Conservation (phyloP, 768 basidiomycete species). For the Imleria badia region DNA sequence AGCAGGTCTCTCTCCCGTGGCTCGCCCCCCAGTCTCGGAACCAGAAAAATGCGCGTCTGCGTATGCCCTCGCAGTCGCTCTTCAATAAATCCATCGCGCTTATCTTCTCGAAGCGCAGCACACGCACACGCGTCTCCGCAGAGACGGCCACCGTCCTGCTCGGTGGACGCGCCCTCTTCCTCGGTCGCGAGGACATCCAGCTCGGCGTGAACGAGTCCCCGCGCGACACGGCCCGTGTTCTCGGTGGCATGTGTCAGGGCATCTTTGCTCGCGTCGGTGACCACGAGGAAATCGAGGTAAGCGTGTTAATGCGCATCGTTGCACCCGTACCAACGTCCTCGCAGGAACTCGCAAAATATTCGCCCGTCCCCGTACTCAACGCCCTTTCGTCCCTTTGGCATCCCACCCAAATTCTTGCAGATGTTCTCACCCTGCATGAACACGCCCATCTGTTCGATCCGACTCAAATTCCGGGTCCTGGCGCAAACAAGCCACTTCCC, state of each 20-base stretch:
- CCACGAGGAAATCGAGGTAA: slow-evolving; percentile 89
- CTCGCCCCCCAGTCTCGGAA: slow-evolving; percentile 47
- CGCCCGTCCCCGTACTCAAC: slow-evolving; percentile 92
- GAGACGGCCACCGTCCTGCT: slow-evolving; percentile 80
- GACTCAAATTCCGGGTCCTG: slow-evolving; percentile 9
- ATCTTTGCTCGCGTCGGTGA: slow-evolving; percentile 95
- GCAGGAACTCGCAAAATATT: slow-evolving; percentile 87
- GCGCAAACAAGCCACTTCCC: slow-evolving; percentile 38
- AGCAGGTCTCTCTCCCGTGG: slow-evolving; percentile 65
- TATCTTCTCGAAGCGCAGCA: slow-evolving; percentile 91
- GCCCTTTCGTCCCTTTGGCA: slow-evolving; percentile 96
- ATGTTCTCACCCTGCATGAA: slow-evolving; percentile 88
- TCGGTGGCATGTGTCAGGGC: slow-evolving; percentile 94
- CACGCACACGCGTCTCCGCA: slow-evolving; percentile 84
- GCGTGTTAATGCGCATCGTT: slow-evolving; percentile 19
- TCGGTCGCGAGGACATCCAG: slow-evolving; percentile 90
- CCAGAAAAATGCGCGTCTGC: slow-evolving; percentile 39
- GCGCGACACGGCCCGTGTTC: slow-evolving; percentile 82
- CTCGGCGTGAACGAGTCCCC: slow-evolving; percentile 91
- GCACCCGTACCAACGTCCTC: background rate
- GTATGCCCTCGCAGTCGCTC: slow-evolving; percentile 70
- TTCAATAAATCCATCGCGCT: slow-evolving; percentile 85
- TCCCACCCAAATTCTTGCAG: slow-evolving; percentile 93
- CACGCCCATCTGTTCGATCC: slow-evolving; percentile 55
- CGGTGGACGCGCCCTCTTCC: slow-evolving; percentile 87